Conservation (phyloP, 441 rosid genomes). For the Erodium texanum region DNA sequence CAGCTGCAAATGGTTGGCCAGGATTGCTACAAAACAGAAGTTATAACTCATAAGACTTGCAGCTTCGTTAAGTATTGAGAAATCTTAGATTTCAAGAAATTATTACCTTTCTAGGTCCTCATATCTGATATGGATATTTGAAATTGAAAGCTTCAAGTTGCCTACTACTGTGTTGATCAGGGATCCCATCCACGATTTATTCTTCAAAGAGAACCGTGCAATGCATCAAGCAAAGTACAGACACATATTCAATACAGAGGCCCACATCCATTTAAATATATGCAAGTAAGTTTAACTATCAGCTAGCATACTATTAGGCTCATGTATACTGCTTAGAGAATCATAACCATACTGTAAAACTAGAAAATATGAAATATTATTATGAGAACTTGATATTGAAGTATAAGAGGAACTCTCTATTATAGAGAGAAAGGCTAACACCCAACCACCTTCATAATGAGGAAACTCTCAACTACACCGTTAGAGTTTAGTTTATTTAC, state of each 20-base stretch:
- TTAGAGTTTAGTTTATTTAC: too few relatives aligned
- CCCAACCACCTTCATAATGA: too few relatives aligned
- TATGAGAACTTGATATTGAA: too few relatives aligned
- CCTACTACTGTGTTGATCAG: slow-evolving; percentile 87
- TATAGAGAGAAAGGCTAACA: too few relatives aligned
- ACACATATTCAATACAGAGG: background rate
- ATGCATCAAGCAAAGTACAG: slow-evolving; percentile 12
- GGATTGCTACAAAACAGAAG: slow-evolving; percentile 62
- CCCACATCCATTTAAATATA: background rate
- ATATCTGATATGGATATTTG: slow-evolving; percentile 96
- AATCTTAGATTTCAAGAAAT: slow-evolving; percentile 12
- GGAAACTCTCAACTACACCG: too few relatives aligned
- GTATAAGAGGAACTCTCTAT: too few relatives aligned
- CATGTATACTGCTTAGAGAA: background rate
- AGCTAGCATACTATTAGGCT: background rate
- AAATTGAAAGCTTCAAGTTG: slow-evolving; percentile 93
- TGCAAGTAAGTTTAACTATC: background rate
- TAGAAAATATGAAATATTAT: too few relatives aligned
- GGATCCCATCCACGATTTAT: slow-evolving; percentile 94
- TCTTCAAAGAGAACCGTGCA: slow-evolving; percentile 46
- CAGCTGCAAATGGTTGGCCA: slow-evolving; percentile 88
- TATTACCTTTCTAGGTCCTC: slow-evolving; percentile 93
- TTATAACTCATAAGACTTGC: slow-evolving; percentile 14
- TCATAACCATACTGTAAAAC: background rate
- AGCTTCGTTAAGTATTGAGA: slow-evolving; percentile 7